Evolutionary conservation across 768 basidiomycete species (phyloP).

Genomic region (Rhodotorula graminis): DNA sequence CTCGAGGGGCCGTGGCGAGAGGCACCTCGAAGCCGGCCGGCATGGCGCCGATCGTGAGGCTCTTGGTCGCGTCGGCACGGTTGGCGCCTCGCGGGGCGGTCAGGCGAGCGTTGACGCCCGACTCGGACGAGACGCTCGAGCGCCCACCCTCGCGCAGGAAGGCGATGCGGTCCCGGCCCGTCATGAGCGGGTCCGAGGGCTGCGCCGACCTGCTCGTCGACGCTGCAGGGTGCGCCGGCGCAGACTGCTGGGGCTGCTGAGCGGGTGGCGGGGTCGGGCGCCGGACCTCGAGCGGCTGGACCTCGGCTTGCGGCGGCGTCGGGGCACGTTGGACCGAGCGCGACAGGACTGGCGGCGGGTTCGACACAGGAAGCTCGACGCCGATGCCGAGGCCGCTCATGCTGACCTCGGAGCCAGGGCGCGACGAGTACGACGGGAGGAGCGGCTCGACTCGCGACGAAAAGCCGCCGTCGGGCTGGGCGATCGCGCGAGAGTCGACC

Average conservation of each 20-base stretch:
- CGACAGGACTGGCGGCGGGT: neutral
- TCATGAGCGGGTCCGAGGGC: neutral
- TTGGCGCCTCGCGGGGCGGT: neutral
- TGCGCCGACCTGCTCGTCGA: neutral
- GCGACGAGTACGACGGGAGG: conserved; percentile 4
- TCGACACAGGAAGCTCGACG: neutral
- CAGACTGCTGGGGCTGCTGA: neutral
- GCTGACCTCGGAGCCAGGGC: neutral
- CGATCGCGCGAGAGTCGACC: neutral
- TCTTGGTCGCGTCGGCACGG: neutral
- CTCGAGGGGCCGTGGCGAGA: neutral
- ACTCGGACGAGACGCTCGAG: conserved; percentile 11
- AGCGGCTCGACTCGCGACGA: neutral
- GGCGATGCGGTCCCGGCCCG: conserved; percentile 16
- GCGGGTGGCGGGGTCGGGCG: neutral
- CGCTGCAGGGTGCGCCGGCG: neutral
- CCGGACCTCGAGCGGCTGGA: neutral
- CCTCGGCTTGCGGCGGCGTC: neutral
- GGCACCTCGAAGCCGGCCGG: neutral
- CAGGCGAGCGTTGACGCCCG: neutral
- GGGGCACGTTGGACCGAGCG: neutral
- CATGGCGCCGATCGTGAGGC: conserved; percentile 1
- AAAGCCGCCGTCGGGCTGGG: neutral
- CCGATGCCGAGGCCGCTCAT: conserved; percentile 13
- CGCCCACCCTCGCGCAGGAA: neutral